Conservation (phyloP, 768 basidiomycete genomes). For the Artomyces pyxidatus region DNA sequence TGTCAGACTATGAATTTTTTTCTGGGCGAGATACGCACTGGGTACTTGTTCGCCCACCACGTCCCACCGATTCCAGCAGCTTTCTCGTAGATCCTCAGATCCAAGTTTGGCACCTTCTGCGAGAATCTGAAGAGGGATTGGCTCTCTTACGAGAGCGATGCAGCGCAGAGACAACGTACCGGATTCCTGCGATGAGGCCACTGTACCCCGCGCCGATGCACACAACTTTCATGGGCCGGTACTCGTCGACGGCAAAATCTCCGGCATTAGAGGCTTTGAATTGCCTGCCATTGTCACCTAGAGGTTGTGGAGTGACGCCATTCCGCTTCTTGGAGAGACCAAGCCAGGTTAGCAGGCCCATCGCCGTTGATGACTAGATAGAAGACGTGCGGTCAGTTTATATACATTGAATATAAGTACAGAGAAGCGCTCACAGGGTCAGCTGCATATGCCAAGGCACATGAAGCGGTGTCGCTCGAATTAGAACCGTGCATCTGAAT, state of each 20-base stretch:
- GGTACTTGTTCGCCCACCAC: slow-evolving; percentile 41
- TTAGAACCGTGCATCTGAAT: too few species aligned
- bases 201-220: slow-evolving; percentile 53
- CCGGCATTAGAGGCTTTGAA: too few species aligned
- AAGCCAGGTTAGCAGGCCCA: too few species aligned
- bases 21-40: background rate
- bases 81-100: slow-evolving; percentile 53
- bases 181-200: slow-evolving; percentile 51
- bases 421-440: too few species aligned
- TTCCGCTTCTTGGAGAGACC: too few species aligned
- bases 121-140: slow-evolving; percentile 34
- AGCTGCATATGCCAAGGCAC: too few species aligned
- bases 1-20: background rate
- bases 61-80: slow-evolving; percentile 51
- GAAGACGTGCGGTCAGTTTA: too few species aligned
- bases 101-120: slow-evolving; percentile 44
- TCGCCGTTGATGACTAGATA: too few species aligned
- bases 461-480: too few species aligned
- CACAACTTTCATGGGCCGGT: slow-evolving; percentile 45
- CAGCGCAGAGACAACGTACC: slow-evolving; percentile 32
- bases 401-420: too few species aligned
- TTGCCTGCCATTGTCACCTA: too few species aligned
- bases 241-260: slow-evolving; percentile 44
- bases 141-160: background rate
- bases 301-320: too few species aligned